Evolutionary conservation across 106 monocot species (phyloP).

Genomic region (Dioscorea dumetorum): DNA sequence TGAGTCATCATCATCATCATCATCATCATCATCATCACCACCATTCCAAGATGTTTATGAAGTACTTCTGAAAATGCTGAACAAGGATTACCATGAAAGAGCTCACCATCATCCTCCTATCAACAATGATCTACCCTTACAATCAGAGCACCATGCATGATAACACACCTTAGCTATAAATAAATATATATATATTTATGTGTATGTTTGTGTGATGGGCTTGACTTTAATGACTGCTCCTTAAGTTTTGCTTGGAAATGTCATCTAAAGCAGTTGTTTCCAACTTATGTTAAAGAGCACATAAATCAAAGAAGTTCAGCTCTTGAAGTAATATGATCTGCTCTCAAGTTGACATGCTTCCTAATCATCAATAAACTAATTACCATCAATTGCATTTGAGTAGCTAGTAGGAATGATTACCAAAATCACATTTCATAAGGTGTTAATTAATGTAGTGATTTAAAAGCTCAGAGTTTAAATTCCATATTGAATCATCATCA

Average conservation of each 20-base stretch:
- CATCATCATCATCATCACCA: background rate
- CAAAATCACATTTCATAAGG: no score
- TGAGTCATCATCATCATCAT: background rate
- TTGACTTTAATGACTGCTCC: no score
- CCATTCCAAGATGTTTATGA: background rate
- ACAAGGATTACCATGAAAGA: background rate
- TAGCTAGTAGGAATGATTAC: background rate
- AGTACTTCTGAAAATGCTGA: conserved; percentile 7
- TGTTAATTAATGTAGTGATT: no score
- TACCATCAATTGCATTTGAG: background rate
- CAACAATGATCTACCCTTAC: conserved; percentile 1
- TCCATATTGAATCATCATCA: no score
- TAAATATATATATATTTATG: no score
- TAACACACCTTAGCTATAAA: no score
- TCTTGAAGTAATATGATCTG: background rate
- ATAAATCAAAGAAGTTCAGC: background rate
- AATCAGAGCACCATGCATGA: no score
- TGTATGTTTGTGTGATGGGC: no score
- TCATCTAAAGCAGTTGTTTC: no score
- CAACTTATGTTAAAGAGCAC: background rate
- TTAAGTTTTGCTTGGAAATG: no score
- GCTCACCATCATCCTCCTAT: conserved; percentile 1
- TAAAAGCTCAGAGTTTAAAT: no score
- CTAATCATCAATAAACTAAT: no score
- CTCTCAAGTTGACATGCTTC: background rate